Evolutionary conservation across 1,284 basidiomycete species (phyloP), one percentile per base, ranked within the genome.

Genomic region (Apiotrichum porosum): DNA sequence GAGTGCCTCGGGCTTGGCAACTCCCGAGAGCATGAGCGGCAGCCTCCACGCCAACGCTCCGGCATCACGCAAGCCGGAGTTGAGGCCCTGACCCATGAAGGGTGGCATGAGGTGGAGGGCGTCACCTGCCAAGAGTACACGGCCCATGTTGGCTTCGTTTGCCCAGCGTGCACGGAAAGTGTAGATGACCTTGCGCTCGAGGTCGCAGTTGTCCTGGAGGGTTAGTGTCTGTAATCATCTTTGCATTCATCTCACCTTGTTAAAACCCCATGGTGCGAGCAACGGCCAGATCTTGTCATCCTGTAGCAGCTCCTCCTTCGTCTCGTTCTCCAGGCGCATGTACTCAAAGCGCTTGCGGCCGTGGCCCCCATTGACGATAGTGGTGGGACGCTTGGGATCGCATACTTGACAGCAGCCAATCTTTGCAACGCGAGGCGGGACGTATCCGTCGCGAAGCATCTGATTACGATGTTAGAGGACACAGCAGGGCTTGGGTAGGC

Each of bases 171-270:
- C 54, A 13, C 47, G 43, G 43, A 59, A 59, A 1, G 51, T 56
- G 44, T 59, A 59, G n/a, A 59, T 49, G 30, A 54, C 57, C 24
- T 53, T 56, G 37, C 57, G 54, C 47, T 56, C 57, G 6, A 59
- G 47, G 32, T 41, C 33, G 47, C 51, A 56, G 37, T 59, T 59
- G 31, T 37, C 37, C 17, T 38, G 31, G 4, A 30, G 12, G 26
- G 26, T 28, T 6, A 6, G 6, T 6, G 26, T 28, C 8, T 12
- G 8, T 6, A 6, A 28, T 28, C 26, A 28, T 12, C 26, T 28
- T n/a, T n/a, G n/a, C 26, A 6, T 6, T 28, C 26, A 12, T 6
- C 26, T 28, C 6, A 28, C 26, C 26, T 28, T 28, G 26, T 28
- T 52, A 24, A 52, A 56, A 3, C 54, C 57, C 40, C 49, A 59